These are phyloP conservation scores for Lentinula detonsa DNA, from an alignment of 768 basidiomycete genomes.

Conservation along the genomic window DNA sequence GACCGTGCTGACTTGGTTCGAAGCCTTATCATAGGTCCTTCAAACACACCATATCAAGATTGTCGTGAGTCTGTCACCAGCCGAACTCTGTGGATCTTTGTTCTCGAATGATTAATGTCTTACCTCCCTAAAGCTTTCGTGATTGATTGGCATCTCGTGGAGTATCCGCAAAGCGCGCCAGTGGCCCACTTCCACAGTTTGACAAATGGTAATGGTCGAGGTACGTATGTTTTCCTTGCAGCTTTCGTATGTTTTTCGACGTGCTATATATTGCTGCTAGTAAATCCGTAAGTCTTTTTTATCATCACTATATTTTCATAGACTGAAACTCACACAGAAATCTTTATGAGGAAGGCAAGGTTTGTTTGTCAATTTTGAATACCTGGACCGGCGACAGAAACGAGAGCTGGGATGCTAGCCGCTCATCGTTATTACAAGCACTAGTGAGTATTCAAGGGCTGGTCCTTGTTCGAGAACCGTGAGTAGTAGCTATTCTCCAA, in stretches of 20 bases:
- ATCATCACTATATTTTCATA: not conserved
- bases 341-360: conserved; percentile 93
- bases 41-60: conserved; percentile 92
- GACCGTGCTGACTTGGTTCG: conserved; percentile 84
- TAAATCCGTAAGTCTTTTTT: conserved; percentile 65
- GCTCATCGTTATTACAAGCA: conserved; percentile 86
- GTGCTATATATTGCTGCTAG: conserved; percentile 22
- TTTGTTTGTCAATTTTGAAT: conserved; percentile 85
- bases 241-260: not conserved
- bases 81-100: too few species aligned
- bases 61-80: not conserved
- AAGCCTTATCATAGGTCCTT: conserved; percentile 85
- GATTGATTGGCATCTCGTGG: conserved; percentile 88
- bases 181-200: conserved; percentile 88
- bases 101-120: not conserved
- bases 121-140: conserved; percentile 67
- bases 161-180: conserved; percentile 80
- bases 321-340: conserved; percentile 44
- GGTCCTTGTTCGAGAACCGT: conserved; percentile 91
- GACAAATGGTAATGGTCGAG: conserved; percentile 92
- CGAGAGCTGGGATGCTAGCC: conserved; percentile 80
- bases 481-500: conserved; percentile 24
- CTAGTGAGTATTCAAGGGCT: conserved; percentile 93
- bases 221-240: conserved; percentile 24
- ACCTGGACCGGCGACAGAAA: conserved; percentile 89